Base-by-base conservation (phyloP, 768 basidiomycete species). In the Collybiopsis luxurians region DNA sequence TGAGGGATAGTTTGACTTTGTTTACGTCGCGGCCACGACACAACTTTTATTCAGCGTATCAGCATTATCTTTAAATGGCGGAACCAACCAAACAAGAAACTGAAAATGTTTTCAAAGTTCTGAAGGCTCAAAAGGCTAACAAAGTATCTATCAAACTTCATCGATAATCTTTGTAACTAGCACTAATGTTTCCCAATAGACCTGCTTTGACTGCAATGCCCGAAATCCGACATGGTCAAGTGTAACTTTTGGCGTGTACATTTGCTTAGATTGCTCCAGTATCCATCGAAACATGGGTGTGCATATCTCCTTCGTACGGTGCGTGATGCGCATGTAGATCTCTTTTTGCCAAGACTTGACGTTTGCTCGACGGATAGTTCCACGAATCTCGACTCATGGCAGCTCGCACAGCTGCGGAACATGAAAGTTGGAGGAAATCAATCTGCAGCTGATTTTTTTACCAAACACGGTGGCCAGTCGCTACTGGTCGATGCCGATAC, bases 151-250 rank as follows among this genome's bases (percentile, higher is more conserved):
- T 21, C 2, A 36, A 34, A 13, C 19, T 64, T 70, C 28, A 23
- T 46, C 3, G 46, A 34, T 17, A 1, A 15, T 24, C 34, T 12
- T 24, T 5, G 17, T 9, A 10, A n/a, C 12, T 39, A 21, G 19
- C 15, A n/a, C 36, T 40, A 24, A 44, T 54, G 26, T 23, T 19
- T 26, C 43, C 40, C 15, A 54, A 48, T 67, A 92, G 90, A 78
- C 81, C 67, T 98, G 96, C 74, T 97, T 97, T 65, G 96, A 98
- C 71, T 98, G 96, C 70, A 82, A 83, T 65, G 95, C 95, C 46
- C 88, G 94, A 65, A 97, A 97, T 74, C 96, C 96, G 45, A 97
- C 95, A 30, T 98, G 96, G 97, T 87, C 95, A 3, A 95, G 92
- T 60, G 93, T 97, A 21, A 95, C 94, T 0, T 99, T 90, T 68